A percentile compares a stretch with the other conserved stretches of the same genome.
Conservation (phyloP, 1,284 basidiomycete genomes). For the Irpex lacteus region DNA sequence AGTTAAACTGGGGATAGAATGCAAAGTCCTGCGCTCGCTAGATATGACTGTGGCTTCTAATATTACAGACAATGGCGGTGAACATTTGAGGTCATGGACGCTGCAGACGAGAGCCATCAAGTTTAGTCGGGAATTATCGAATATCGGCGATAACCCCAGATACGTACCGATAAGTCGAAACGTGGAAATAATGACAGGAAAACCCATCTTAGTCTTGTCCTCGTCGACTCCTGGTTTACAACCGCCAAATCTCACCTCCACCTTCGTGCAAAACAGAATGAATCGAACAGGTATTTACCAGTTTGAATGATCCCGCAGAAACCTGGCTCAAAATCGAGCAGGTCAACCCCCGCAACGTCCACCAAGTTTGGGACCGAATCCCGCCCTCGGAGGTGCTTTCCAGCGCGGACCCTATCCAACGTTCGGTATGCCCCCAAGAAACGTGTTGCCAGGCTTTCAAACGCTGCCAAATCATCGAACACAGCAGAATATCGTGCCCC, state of each 20-base stretch:
- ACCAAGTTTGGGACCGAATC: slow-evolving; percentile 66
- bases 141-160: not conserved
- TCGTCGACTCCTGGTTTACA: not conserved
- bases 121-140: not conserved
- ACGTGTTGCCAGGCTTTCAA: slow-evolving; percentile 51
- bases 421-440: slow-evolving; percentile 64
- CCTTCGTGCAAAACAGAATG: slow-evolving; percentile 24
- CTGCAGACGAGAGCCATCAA: not conserved
- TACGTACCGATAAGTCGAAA: not conserved
- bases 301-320: slow-evolving; percentile 14
- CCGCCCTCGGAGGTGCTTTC: slow-evolving; percentile 59
- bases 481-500: slow-evolving; percentile 53
- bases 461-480: slow-evolving; percentile 57
- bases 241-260: not conserved
- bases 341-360: slow-evolving; percentile 79
- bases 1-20: not conserved
- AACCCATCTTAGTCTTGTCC: not conserved
- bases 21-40: not conserved
- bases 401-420: slow-evolving; percentile 55
- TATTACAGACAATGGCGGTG: not conserved
- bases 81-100: not conserved
- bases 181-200: not conserved
- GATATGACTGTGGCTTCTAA: not conserved
- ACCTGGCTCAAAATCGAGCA: slow-evolving; percentile 34
- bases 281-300: slow-evolving; percentile 35